Base-by-base conservation (phyloP, 2,329 filamentous ascomycete genomes). In the Alternaria incomplexa region DNA sequence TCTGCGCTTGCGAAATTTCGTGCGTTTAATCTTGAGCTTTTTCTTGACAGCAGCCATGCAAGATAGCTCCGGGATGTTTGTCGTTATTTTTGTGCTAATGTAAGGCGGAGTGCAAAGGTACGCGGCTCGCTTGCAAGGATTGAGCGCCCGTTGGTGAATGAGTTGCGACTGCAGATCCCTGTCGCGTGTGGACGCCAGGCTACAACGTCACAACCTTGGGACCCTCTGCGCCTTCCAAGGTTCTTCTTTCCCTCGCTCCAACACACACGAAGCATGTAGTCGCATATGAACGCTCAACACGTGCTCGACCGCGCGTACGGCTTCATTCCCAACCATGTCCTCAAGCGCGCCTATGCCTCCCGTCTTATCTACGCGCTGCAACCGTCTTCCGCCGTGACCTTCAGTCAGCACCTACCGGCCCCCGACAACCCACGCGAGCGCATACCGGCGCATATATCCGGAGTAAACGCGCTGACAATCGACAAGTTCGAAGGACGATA, bases 401-500 rank as follows among this genome's bases (percentile, higher is more conserved):
- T 96, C 80, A 87, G 91, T 73, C 90, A 91, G 70, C 85, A 84
- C 56, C 83, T 85, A 63, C 80, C 80, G 22, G 80, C 73, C 32
- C 44, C 66, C 20, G 64, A 74, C 52, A 80, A 79, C 26, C 71
- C 71, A 71, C 15, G 71, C 58, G 66, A 72, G 55, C 17, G 76
- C 85, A 68, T 63, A 86, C 85, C 84, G 50, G 92, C 93, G 1
- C 93, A 97, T 79, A 86, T 88, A 57, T 87, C 92, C 5, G 93
- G 93, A 13, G 91, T 94, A 40, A 96, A 91, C 74, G 88, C 90
- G 43, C 82, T 97, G 44, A 89, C 91, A 0, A 86, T 97, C 43
- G 94, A 97, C 73, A 88, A 89, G 53, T 93, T 96, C 73, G 92
- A 96, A 66, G 93, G 92, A 4, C 85, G 89, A 75, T 89, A 92